Percentiles rank a stretch among this genome's conserved stretches.
Evolutionary conservation across 1,139 yeast species (phyloP).

Genomic region (Pichia norvegensis): DNA sequence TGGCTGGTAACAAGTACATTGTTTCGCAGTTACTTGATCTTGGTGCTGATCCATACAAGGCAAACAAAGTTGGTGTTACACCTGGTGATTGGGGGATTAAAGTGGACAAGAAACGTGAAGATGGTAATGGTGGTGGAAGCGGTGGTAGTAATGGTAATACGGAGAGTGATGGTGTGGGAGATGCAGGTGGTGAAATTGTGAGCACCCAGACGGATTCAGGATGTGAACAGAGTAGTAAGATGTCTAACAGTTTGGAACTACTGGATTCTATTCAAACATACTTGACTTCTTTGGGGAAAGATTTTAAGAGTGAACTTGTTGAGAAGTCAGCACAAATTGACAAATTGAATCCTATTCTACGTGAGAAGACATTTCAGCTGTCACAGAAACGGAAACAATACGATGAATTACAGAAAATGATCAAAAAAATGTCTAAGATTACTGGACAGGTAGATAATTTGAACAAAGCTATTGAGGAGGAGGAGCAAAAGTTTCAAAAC

Average conservation of each 20-base stretch:
- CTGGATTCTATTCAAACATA: constrained; percentile 37
- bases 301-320: constrained; percentile 42
- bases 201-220: background rate
- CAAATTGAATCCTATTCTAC: constrained; percentile 38
- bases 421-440: constrained; percentile 36
- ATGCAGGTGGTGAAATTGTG: background rate
- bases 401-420: constrained; percentile 36
- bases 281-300: constrained; percentile 34
- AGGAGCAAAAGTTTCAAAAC: constrained; percentile 43
- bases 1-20: constrained; percentile 75
- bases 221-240: background rate
- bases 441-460: constrained; percentile 47
- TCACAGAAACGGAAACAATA: constrained; percentile 38
- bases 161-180: background rate
- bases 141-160: background rate
- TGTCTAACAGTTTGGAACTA: constrained; percentile 31
- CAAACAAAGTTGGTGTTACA: constrained; percentile 78
- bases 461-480: constrained; percentile 50
- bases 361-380: constrained; percentile 40
- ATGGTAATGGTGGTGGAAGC: background rate
- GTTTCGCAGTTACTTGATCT: constrained; percentile 75
- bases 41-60: constrained; percentile 73
- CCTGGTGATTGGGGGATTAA: constrained; percentile 77
- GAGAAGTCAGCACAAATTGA: constrained; percentile 40
- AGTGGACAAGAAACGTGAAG: constrained; percentile 4